These are phyloP conservation scores for Bretziella fagacearum DNA, from an alignment of 2,329 filamentous ascomycete species.

Conservation along the genomic window DNA sequence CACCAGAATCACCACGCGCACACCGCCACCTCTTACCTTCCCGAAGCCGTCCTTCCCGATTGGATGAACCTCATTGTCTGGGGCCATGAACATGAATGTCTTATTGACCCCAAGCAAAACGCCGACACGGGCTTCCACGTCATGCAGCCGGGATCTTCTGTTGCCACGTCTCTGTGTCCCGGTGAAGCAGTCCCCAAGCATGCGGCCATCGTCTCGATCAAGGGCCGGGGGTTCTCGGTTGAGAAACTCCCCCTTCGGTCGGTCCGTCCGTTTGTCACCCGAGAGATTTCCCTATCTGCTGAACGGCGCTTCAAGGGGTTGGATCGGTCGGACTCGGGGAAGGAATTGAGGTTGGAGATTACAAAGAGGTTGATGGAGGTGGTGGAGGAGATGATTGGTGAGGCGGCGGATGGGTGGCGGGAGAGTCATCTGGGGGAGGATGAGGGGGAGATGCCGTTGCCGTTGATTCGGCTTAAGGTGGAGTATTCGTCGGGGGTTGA, in stretches of 20 bases:
- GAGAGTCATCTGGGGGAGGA: conserved; percentile 20
- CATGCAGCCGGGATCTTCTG: conserved; percentile 92
- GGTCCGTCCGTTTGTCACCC: conserved; percentile 79
- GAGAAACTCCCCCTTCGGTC: conserved; percentile 73
- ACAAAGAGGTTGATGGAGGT: conserved; percentile 59
- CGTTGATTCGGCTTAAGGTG: conserved; percentile 75
- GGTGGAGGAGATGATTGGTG: conserved; percentile 71
- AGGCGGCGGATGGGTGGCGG: conserved; percentile 65
- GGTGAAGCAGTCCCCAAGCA: conserved; percentile 87
- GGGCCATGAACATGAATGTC: conserved; percentile 95
- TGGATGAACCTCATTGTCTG: conserved; percentile 87
- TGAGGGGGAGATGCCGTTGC: conserved; percentile 43
- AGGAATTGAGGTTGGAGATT: conserved; percentile 67
- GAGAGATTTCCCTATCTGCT: conserved; percentile 60
- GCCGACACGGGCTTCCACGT: conserved; percentile 83
- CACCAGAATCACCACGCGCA: conserved; percentile 94
- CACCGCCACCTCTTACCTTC: conserved; percentile 82
- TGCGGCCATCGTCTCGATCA: conserved; percentile 70
- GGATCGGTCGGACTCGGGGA: conserved; percentile 41
- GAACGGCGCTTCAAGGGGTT: conserved; percentile 63
- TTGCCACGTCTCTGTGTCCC: conserved; percentile 79
- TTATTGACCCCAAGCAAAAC: conserved; percentile 71
- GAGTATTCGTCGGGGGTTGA: conserved; percentile 78
- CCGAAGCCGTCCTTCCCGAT: conserved; percentile 79
- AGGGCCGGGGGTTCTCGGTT: conserved; percentile 61